Conservation (phyloP, 1,284 basidiomycete species). For the Fomes fomentarius region DNA sequence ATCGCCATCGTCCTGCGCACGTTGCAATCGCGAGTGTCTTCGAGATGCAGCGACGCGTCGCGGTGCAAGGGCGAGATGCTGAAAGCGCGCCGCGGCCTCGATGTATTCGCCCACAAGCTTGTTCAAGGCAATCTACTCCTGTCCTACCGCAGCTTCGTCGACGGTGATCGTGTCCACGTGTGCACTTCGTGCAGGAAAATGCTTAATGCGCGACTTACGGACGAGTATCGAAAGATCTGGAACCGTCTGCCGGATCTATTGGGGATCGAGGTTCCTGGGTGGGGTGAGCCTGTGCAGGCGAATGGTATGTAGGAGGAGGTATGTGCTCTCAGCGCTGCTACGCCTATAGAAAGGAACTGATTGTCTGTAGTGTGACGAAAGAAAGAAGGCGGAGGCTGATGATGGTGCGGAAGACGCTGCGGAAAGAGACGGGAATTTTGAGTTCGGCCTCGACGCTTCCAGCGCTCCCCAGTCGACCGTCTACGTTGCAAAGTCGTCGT, state of each 20-base stretch:
- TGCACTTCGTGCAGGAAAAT: not conserved
- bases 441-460: conserved; percentile 18
- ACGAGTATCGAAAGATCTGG: not conserved
- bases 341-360: no score
- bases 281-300: no score
- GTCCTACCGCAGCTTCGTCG: not conserved
- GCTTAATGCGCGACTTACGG: not conserved
- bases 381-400: no score
- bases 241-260: not conserved
- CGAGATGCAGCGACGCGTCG: not conserved
- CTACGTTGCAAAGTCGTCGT: conserved; percentile 26
- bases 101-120: not conserved
- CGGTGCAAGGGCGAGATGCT: not conserved
- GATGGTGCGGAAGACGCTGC: no score
- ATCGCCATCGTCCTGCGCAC: not conserved
- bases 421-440: no score
- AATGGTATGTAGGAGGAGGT: no score
- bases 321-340: no score
- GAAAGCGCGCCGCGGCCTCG: not conserved
- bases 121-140: not conserved
- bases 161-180: not conserved
- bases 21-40: no score
- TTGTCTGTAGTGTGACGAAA: no score
- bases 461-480: conserved; percentile 22
- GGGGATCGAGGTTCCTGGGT: not conserved